Conservation (phyloP, 305 asterid species). For the Plantago lanceolata region DNA sequence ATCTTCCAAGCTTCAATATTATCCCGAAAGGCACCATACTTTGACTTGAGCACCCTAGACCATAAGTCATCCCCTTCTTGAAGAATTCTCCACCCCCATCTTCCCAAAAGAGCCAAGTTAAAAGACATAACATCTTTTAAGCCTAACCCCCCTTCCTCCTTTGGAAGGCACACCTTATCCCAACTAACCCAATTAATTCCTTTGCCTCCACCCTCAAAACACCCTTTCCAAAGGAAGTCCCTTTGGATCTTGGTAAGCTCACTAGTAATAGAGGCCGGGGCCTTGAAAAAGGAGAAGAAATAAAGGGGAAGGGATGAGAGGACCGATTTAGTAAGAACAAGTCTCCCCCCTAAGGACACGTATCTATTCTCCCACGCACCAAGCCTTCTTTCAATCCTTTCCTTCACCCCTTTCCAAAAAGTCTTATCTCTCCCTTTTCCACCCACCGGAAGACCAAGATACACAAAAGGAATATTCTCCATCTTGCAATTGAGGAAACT, state of each 20-base stretch:
- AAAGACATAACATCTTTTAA: no score
- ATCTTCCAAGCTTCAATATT: no score
- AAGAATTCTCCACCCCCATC: no score
- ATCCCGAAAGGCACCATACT: no score
- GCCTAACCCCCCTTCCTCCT: no score
- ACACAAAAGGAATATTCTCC: neutral
- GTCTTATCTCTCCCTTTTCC: neutral
- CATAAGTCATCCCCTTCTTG: no score
- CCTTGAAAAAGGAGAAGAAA: neutral
- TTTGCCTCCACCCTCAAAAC: no score
- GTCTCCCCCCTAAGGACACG: neutral
- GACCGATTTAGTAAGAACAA: neutral
- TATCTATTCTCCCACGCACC: neutral
- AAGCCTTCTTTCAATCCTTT: neutral
- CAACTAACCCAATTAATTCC: no score
- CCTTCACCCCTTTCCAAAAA: neutral
- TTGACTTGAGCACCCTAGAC: no score
- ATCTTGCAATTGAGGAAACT: neutral
- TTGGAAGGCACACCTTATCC: no score
- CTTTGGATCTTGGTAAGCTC: neutral
- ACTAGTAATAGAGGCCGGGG: neutral
- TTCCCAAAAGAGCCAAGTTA: no score
- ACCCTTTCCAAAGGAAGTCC: neutral
- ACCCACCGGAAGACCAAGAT: neutral
- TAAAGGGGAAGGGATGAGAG: neutral